Base-by-base conservation (phyloP, 192 early-diverging fungal species). In the Chytriomyces sp. region DNA sequence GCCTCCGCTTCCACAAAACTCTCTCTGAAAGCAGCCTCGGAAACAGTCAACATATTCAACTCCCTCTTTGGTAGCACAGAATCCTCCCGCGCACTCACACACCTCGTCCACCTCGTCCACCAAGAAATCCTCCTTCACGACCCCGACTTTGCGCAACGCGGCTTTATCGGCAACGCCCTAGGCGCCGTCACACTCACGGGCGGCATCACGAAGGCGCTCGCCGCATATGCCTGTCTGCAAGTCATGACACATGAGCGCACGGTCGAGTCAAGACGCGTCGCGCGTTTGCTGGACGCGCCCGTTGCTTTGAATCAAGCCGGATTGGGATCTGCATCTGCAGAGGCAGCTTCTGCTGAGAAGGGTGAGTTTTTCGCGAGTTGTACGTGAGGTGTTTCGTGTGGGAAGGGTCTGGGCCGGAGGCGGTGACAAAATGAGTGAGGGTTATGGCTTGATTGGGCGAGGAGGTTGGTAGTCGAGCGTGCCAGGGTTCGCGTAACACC, bases 11-110 rank as follows among this genome's bases (percentile, higher is more conserved):
- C 90, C 8, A 83, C 94, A 39, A 58, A 61, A 37, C 76, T 81
- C 62, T 75, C 80, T 10, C 52, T 84, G 54, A 67, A 77, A 84
- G 84, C 91, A n/a, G 92, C 93, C 3, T 93, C 95, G 65, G 94
- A 96, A 78, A 90, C 88, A 32, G 94, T 95, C 17, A 87, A 90
- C 0, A 80, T 95, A 8, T 87, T 98, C 52, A 96, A 98, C 80
- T 92, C 92, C 3, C 73, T 99, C 10, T 98, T 99, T 85, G 96
- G 96, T 22, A 89, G 91, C 0, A 98, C 93, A 7, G 95, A 99
- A 74, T 93, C 95, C 0, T 96, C 94, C n/a, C 84, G 91, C 33
- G 93, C 93, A 14, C 76, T 95, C 30, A 90, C 93, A 2, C 88
- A 92, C n/a, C 87, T 96, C 53, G 89, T 96, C 33, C 79, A 88